These are phyloP conservation scores for Rutstroemia sydowiana DNA, from an alignment of 2,329 filamentous ascomycete genomes.

Conservation along the genomic window DNA sequence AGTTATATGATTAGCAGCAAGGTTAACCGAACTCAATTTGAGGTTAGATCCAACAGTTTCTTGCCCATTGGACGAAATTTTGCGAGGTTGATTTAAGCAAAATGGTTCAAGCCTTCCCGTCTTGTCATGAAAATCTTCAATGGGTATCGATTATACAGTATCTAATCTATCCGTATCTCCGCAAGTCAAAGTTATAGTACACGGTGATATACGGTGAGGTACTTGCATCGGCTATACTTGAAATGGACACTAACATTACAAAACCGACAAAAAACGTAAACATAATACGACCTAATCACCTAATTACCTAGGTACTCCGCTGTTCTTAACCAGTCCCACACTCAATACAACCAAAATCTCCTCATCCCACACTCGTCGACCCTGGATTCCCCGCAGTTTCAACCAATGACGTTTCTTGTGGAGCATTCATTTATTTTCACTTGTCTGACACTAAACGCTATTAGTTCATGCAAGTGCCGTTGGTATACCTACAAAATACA, in stretches of 20 bases:
- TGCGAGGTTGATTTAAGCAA: neutral
- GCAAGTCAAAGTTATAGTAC: too few relatives aligned
- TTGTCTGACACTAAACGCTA: neutral
- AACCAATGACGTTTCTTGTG: conserved; percentile 5
- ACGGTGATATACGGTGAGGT: too few relatives aligned
- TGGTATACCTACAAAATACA: neutral
- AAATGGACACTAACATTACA: too few relatives aligned
- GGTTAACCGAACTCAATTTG: neutral
- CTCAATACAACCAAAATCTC: neutral
- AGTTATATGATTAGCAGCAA: too few relatives aligned
- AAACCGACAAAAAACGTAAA: neutral
- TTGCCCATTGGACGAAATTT: neutral
- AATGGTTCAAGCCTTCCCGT: neutral
- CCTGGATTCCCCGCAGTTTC: neutral
- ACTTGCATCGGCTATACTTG: too few relatives aligned
- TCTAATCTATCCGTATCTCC: too few relatives aligned
- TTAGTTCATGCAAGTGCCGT: conserved; percentile 1
- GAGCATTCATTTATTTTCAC: neutral
- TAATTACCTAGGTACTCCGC: too few relatives aligned
- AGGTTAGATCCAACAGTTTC: neutral
- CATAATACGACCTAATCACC: neutral
- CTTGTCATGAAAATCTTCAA: neutral
- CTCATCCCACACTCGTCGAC: neutral
- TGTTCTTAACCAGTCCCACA: neutral
- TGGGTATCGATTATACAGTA: neutral